A percentile compares a stretch with the other conserved stretches of the same genome.
Conservation (phyloP, 1,139 yeast genomes). For the Citeromyces hawaiiensis region DNA sequence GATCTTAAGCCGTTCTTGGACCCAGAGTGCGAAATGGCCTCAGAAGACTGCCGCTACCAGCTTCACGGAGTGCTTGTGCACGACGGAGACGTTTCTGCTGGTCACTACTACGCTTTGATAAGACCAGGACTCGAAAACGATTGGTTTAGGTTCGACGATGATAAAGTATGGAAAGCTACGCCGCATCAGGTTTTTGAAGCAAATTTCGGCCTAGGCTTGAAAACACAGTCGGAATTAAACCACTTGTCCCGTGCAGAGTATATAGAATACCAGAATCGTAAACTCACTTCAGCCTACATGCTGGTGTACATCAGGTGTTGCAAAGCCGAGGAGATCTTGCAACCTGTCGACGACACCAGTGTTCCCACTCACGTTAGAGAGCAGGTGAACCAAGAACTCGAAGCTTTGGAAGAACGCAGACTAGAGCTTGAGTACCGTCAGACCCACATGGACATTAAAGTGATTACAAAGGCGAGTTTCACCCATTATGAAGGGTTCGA, state of each 20-base stretch:
- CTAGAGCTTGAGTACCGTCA: slow-evolving; percentile 49
- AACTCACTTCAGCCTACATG: slow-evolving; percentile 95
- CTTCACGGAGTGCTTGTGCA: slow-evolving; percentile 93
- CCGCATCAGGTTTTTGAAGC: slow-evolving; percentile 79
- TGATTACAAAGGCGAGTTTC: slow-evolving; percentile 36
- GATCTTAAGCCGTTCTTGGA: slow-evolving; percentile 75
- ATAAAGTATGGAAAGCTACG: slow-evolving; percentile 81
- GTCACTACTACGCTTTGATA: slow-evolving; percentile 91
- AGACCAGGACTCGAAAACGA: slow-evolving; percentile 59
- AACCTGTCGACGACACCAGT: slow-evolving; percentile 38
- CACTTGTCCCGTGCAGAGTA: slow-evolving; percentile 44
- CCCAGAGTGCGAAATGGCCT: slow-evolving; percentile 32
- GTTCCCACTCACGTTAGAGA: slow-evolving; percentile 62
- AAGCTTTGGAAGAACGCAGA: slow-evolving; percentile 36
- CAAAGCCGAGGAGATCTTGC: slow-evolving; percentile 43
- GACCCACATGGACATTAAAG: slow-evolving; percentile 53
- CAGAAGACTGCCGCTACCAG: slow-evolving; percentile 63
- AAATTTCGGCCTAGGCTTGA: slow-evolving; percentile 73
- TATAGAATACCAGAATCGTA: slow-evolving; percentile 48
- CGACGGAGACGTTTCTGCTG: slow-evolving; percentile 89
- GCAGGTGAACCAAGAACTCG: slow-evolving; percentile 48
- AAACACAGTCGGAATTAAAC: slow-evolving; percentile 31
- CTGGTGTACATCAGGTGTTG: slow-evolving; percentile 76
- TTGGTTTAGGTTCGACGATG: slow-evolving; percentile 95
- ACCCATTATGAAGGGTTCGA: slow-evolving; percentile 63